Conservation (phyloP, 495 filamentous ascomycete species). For the Penicillium roqueforti region DNA sequence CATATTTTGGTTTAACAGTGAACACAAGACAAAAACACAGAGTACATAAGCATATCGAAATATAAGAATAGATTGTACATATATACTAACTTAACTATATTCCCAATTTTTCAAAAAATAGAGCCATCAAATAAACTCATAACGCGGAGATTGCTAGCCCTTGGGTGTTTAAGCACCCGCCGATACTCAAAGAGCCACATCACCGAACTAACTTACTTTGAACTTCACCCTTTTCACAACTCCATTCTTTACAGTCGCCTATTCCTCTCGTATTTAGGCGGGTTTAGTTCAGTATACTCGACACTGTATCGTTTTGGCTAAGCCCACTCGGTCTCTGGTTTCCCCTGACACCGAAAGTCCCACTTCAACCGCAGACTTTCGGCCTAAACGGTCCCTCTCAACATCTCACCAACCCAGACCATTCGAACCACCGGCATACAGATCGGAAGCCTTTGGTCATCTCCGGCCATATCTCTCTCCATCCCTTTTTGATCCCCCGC, state of each 20-base stretch:
- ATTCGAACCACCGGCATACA: constrained; percentile 30
- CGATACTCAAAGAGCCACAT: constrained; percentile 19
- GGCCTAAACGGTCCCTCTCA: constrained; percentile 26
- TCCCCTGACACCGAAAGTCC: constrained; percentile 34
- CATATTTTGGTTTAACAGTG: not conserved
- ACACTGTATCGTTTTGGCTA: constrained; percentile 6
- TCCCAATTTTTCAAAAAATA: not conserved
- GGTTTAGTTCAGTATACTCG: not conserved
- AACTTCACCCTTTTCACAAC: constrained; percentile 14
- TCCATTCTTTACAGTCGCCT: not conserved
- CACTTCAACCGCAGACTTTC: constrained; percentile 29
- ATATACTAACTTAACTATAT: not conserved
- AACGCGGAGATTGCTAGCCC: not conserved
- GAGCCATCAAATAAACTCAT: not conserved
- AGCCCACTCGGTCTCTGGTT: constrained; percentile 25
- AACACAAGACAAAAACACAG: not conserved
- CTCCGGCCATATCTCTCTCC: constrained; percentile 6
- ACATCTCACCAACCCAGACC: constrained; percentile 17
- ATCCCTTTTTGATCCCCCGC: constrained; percentile 5
- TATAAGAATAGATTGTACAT: not conserved
- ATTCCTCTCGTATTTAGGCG: not conserved
- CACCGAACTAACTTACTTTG: constrained; percentile 18
- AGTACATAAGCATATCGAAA: not conserved
- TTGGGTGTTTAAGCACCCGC: constrained; percentile 2
- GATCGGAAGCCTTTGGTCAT: constrained; percentile 14